A percentile compares a stretch with the other conserved stretches of the same genome.
Evolutionary conservation across 2,329 filamentous ascomycete genomes (phyloP).

Genomic region (Paecilomyces sp.): DNA sequence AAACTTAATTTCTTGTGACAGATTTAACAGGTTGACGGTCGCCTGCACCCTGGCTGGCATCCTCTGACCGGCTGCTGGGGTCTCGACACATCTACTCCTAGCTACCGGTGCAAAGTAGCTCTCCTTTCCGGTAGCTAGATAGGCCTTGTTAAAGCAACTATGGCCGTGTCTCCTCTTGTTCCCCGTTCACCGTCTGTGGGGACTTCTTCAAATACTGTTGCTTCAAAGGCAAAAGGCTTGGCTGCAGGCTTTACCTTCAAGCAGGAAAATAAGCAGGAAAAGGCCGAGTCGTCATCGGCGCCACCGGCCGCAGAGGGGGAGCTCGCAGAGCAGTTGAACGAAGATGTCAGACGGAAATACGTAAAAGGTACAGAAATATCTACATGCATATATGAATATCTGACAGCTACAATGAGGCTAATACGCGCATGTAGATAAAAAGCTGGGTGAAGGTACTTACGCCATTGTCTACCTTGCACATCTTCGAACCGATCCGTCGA

Average conservation of each 20-base stretch:
- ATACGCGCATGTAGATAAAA: slow-evolving; percentile 55
- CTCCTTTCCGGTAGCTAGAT: not conserved
- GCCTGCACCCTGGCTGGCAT: not conserved
- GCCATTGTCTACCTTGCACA: slow-evolving; percentile 90
- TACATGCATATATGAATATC: not conserved
- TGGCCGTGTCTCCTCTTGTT: slow-evolving; percentile 38
- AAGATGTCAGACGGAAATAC: slow-evolving; percentile 79
- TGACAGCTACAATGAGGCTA: not conserved
- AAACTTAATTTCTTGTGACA: not conserved
- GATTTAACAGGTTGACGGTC: not conserved
- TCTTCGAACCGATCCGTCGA: slow-evolving; percentile 61
- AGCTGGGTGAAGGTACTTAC: slow-evolving; percentile 94
- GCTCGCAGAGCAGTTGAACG: slow-evolving; percentile 69
- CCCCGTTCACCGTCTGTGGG: slow-evolving; percentile 29
- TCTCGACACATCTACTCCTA: not conserved
- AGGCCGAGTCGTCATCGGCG: slow-evolving; percentile 9
- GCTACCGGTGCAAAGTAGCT: not conserved
- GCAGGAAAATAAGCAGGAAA: slow-evolving; percentile 9
- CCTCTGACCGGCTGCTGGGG: not conserved
- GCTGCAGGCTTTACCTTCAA: slow-evolving; percentile 21
- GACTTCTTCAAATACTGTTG: slow-evolving; percentile 23
- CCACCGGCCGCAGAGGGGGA: slow-evolving; percentile 26
- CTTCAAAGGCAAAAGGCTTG: slow-evolving; percentile 26
- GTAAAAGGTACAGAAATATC: slow-evolving; percentile 58
- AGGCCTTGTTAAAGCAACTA: slow-evolving; percentile 6